These are phyloP conservation scores for Quercus berberidifolia DNA, from an alignment of 306 rosid genomes.

Conservation along the genomic window DNA sequence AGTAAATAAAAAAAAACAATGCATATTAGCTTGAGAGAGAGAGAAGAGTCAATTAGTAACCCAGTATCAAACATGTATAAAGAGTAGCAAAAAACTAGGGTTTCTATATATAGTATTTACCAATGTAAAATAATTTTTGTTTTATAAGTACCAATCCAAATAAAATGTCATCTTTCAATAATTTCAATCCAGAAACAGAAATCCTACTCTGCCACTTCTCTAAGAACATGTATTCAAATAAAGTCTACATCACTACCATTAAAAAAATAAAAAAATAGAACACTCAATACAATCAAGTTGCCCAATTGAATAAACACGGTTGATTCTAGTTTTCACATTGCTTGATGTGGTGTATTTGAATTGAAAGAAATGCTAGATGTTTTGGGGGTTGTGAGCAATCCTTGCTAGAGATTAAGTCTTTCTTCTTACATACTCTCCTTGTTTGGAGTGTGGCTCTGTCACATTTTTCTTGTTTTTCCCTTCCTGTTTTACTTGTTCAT, in stretches of 20 bases:
- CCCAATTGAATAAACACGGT: background rate
- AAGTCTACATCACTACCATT: background rate
- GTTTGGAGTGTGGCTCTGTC: too few relatives aligned
- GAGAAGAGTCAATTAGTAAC: background rate
- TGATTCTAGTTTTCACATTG: background rate
- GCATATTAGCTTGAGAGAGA: slow-evolving; percentile 29
- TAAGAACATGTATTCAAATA: background rate
- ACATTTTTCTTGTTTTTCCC: too few relatives aligned
- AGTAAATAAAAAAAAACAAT: slow-evolving; percentile 15
- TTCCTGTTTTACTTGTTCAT: too few relatives aligned
- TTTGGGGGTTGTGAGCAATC: too few relatives aligned
- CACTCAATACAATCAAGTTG: background rate
- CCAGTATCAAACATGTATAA: slow-evolving; percentile 5
- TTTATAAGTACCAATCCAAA: background rate
- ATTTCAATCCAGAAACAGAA: background rate
- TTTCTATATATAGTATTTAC: background rate
- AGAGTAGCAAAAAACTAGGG: slow-evolving; percentile 6
- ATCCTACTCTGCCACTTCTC: background rate
- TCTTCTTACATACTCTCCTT: too few relatives aligned
- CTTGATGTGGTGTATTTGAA: too few relatives aligned
- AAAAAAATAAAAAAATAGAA: background rate
- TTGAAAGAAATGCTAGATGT: too few relatives aligned
- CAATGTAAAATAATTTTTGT: background rate
- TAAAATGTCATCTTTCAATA: background rate
- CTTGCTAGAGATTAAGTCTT: too few relatives aligned